Base-by-base conservation (phyloP, 2,329 filamentous ascomycete genomes). In the Alternaria sp. region DNA sequence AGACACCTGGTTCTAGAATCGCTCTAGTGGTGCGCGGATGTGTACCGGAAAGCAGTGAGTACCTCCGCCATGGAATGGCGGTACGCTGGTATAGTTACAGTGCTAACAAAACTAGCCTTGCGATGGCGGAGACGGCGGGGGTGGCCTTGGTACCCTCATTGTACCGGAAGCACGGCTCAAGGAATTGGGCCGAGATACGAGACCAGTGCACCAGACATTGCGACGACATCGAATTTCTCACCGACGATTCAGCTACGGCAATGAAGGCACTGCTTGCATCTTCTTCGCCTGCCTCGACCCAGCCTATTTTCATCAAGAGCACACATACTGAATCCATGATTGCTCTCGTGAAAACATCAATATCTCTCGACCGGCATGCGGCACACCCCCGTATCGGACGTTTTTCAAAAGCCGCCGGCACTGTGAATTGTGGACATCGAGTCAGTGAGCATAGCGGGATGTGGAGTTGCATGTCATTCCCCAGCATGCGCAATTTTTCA, bases 71-170 rank as follows among this genome's bases (percentile, higher is more conserved):
- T 49, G 7, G 22, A 5, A 20, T 46, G 25, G 32, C 44, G 8
- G 25, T 14, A 40, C 3, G 16, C 34, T 16, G 34, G 16, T 38
- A 9, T n/a, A 10, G 40, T 50, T 18, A 12, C 38, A 36, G 25
- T 53, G 40, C 61, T 64, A 41, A 56, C 16, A 12, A 44, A 16
- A 25, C 54, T 41, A 66, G 64, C 30, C 55, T 85, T 9, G 83
- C 83, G 2, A 83, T 84, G 78, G 81, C 81, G 12, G 83, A 85
- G 65, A 25, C 9, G 11, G 40, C 2, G 20, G 20, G 40, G 20
- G 84, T 85, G 82, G 82, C 80, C 1, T 67, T 85, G 8, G 68
- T 81, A 1, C 82, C 4, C 12, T 79, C 81, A 2, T 63, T 85
- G 5, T 84, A 85, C 67, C 70, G 80, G 51, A 73, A 68, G 28